Conservation (phyloP, 371 early-diverging fungal genomes). For the Antonospora locustae region DNA sequence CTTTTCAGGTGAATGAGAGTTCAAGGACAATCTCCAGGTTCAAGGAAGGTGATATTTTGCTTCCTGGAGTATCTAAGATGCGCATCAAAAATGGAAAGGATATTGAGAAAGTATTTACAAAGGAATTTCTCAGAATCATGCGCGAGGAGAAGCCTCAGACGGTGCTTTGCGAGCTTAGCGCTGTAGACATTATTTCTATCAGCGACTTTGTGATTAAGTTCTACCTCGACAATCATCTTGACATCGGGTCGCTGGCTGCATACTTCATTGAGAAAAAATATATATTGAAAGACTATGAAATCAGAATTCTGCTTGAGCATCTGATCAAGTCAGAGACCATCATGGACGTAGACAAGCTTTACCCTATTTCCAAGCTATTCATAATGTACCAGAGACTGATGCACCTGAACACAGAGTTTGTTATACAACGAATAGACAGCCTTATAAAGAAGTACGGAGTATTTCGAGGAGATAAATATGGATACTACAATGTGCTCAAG, state of each 20-base stretch:
- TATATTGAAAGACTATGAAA: conserved; percentile 26
- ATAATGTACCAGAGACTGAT: conserved; percentile 12
- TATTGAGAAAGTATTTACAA: conserved; percentile 19
- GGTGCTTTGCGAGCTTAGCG: conserved; percentile 10
- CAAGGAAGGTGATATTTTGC: too few species aligned
- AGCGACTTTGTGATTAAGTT: conserved; percentile 17
- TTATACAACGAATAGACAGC: conserved; percentile 11
- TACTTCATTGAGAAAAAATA: conserved; percentile 29
- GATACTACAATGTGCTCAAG: conserved; percentile 8
- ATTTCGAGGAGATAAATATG: conserved; percentile 9
- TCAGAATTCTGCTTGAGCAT: conserved; percentile 12
- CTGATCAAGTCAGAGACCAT: conserved; percentile 19
- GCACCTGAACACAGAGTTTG: neutral
- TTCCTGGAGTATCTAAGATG: too few species aligned
- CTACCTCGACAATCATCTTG: conserved; percentile 2
- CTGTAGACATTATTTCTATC: conserved; percentile 4
- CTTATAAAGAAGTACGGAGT: conserved; percentile 25
- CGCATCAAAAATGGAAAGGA: too few species aligned
- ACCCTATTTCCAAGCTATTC: conserved; percentile 38
- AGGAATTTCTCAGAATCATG: conserved; percentile 17
- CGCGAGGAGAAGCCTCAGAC: conserved; percentile 2
- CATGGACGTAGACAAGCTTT: conserved; percentile 33
- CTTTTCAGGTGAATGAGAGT: too few species aligned
- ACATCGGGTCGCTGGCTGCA: conserved; percentile 20
- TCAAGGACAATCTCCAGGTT: too few species aligned